Conservation (phyloP, 164 flowering plant genomes). For the Piper longum region DNA sequence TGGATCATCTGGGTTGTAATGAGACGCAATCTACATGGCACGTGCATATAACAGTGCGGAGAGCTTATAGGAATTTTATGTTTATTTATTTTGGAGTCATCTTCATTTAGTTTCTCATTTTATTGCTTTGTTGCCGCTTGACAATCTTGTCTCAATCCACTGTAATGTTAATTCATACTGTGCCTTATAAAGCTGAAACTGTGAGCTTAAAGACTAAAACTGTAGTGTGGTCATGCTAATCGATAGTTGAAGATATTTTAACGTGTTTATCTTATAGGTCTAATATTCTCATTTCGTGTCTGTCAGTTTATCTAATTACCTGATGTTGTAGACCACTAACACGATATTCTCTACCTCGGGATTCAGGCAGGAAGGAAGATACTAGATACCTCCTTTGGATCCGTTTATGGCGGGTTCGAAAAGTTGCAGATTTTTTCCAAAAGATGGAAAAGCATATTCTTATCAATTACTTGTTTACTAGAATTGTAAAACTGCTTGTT, state of each 20-base stretch:
- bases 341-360: constrained; percentile 15
- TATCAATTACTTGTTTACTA: constrained; percentile 49
- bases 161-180: no score
- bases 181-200: no score
- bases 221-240: no score
- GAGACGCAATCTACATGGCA: constrained; percentile 86
- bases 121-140: neutral
- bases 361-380: constrained; percentile 35
- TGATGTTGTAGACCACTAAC: neutral
- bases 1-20: constrained; percentile 73
- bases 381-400: constrained; percentile 58
- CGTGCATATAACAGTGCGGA: neutral
- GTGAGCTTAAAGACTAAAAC: no score
- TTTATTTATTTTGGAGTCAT: neutral
- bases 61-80: no score
- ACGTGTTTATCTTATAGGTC: no score
- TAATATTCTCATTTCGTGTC: no score
- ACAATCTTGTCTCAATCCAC: no score
- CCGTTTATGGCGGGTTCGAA: constrained; percentile 37
- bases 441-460: constrained; percentile 61
- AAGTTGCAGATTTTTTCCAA: constrained; percentile 34
- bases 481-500: constrained; percentile 58
- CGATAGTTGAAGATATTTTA: no score
- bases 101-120: neutral
- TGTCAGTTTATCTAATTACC: neutral